These are phyloP conservation scores for Spraguea lophii DNA, from an alignment of 371 early-diverging fungal genomes.

Conservation along the genomic window DNA sequence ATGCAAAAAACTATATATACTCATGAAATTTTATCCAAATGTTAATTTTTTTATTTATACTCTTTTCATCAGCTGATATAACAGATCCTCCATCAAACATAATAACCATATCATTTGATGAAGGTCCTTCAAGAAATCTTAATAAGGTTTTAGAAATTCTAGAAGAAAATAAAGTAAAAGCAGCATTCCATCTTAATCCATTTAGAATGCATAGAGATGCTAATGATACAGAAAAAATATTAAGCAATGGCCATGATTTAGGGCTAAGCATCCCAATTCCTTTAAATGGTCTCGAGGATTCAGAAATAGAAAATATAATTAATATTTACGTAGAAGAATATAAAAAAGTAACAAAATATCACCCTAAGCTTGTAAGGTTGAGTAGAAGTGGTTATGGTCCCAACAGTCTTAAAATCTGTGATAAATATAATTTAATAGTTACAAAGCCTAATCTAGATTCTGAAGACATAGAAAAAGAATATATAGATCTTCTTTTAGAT, in stretches of 20 bases:
- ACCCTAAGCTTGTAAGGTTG: not conserved
- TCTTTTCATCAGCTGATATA: too few species aligned
- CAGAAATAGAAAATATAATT: not conserved
- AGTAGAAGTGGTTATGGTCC: not conserved
- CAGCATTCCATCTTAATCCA: slow-evolving; percentile 8
- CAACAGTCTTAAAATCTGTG: not conserved
- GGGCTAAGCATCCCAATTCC: not conserved
- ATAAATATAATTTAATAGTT: slow-evolving; percentile 1
- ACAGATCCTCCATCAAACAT: too few species aligned
- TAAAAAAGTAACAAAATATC: not conserved
- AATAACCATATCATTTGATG: slow-evolving; percentile 13
- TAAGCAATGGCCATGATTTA: slow-evolving; percentile 1
- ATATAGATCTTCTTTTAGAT: too few species aligned
- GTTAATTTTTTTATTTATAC: too few species aligned
- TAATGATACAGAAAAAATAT: slow-evolving; percentile 1
- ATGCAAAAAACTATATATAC: too few species aligned
- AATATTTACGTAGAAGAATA: not conserved
- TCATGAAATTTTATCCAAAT: too few species aligned
- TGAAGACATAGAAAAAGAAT: slow-evolving; percentile 15
- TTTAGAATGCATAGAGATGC: not conserved
- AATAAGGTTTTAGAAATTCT: not conserved
- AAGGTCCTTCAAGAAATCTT: slow-evolving; percentile 9
- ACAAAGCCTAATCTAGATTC: slow-evolving; percentile 2
- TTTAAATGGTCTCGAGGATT: not conserved
- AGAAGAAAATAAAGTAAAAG: not conserved